These are phyloP conservation scores for Plasmodium relictum DNA, from an alignment of 169 alveolate genomes.

Conservation along the genomic window DNA sequence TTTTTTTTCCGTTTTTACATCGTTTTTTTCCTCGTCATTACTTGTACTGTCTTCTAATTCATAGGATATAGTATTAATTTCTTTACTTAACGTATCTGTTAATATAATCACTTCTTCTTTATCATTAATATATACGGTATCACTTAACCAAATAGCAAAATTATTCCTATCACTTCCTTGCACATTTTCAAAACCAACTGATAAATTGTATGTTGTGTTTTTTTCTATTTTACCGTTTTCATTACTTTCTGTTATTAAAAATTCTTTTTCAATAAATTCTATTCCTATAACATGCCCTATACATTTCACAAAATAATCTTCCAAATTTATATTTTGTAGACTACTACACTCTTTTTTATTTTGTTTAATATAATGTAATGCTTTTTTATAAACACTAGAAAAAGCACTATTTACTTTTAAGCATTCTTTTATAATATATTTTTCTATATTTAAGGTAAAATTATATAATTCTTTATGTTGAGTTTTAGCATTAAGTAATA, in stretches of 20 bases:
- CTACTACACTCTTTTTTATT: constrained; percentile 50
- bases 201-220: constrained; percentile 89
- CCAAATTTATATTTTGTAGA: constrained; percentile 23
- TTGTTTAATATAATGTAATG: constrained; percentile 69
- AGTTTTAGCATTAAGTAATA: constrained; percentile 83
- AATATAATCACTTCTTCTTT: constrained; percentile 83
- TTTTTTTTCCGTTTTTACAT: background rate
- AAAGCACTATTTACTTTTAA: constrained; percentile 78
- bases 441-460: constrained; percentile 79
- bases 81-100: constrained; percentile 86
- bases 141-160: constrained; percentile 93
- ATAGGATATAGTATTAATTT: constrained; percentile 87
- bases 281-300: constrained; percentile 92
- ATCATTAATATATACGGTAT: constrained; percentile 87
- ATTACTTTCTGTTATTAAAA: constrained; percentile 74
- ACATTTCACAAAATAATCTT: constrained; percentile 84
- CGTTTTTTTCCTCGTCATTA: constrained; percentile 83
- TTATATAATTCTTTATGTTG: constrained; percentile 83
- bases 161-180: constrained; percentile 78
- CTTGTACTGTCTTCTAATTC: constrained; percentile 86
- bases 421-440: constrained; percentile 78
- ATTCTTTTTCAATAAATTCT: constrained; percentile 88
- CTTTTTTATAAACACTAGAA: constrained; percentile 81
- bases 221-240: constrained; percentile 73
- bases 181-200: constrained; percentile 89